Evolutionary conservation across 2,329 filamentous ascomycete species (phyloP), one percentile per base, ranked within the genome.

Genomic region (Fusarium sp.): DNA sequence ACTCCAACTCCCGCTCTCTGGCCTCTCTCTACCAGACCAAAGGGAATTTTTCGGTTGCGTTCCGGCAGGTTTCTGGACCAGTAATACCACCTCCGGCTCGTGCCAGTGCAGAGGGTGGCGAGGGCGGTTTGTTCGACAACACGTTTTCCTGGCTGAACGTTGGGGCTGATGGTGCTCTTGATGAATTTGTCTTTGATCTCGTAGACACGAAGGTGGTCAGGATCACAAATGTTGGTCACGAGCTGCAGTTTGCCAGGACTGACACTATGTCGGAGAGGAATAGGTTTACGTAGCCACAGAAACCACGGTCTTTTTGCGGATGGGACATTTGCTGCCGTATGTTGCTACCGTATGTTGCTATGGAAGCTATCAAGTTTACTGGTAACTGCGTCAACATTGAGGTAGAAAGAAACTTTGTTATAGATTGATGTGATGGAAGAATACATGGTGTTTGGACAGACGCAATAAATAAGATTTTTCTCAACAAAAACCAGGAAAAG

Each of bases 111-210:
- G 56, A 59, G 3, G 56, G 56, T 0, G 56, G 56, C 4, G 13
- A 59, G 1, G 48, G 56, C 7, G 19, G 56, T 0, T 11, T 59
- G 10, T 57, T 59, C 1, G 42, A 59, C n/a, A 33, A 19, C 4
- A 53, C 41, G 2, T 23, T 29, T 14, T 6, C 41, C 9, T 59
- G 56, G 56, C 33, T 27, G 41, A 17, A 11, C 15, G 29, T 59
- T 25, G 56, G 56, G 13, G 29, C 17, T 3, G 10, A 4, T 5
- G 56, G 49, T 10, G 19, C 33, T 1, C 10, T n/a, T 7, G 56
- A 59, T 31, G 54, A 59, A 3, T 53, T 59, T 19, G 21, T 52
- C 5, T 53, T 59, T 9, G 27, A 53, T 11, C 4, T 59, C 6
- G 36, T 43, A 2, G 42, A 47, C 6, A 23, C 31, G 1, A 31